Base-by-base conservation (phyloP, 352 stramenopile species). In the Aphanomyces stellatus region DNA sequence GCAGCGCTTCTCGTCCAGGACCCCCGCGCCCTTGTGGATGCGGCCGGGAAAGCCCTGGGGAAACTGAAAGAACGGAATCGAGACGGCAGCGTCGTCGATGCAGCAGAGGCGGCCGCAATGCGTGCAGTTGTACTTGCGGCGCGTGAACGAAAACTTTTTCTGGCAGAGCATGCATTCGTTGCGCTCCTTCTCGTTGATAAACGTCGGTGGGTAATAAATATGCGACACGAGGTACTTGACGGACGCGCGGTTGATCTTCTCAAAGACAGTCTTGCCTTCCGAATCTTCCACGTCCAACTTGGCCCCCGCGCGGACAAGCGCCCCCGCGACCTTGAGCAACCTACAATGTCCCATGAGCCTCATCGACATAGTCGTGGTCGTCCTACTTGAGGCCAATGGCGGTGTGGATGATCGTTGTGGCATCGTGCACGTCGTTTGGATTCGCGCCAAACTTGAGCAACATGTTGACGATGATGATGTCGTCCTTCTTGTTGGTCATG, bases 361-460 rank as follows among this genome's bases (percentile, higher is more conserved):
- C 10, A 71, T 80, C 1, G 24, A 28, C 37, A 53, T 22, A 28
- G 17, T 30, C 46, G 19, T 53, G 5, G 27, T n/a, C 22, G 49
- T 34, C 49, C 17, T 57, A 57, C 49, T 57, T 57, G 49, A 57
- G 49, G 48, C 74, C 78, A 53, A 94, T 85, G 17, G 85, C 85
- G 8, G 85, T 94, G 79, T 94, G 85, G 62, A 94, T 91, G 24
- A 94, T 83, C 4, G 85, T 94, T 51, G 91, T 82, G 53, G 79
- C 87, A 69, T 94, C 85, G 73, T 94, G 85, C 78, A 94, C 90
- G 60, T 94, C 85, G 70, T 94, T 94, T 61, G 85, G 85, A 74
- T 94, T 94, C 34, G 85, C 85, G 40, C 85, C 85, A 56, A 78
- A 94, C 72, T 94, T 94, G 43, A 94, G 80, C 61, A 94, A 78